These are phyloP conservation scores for Acanthamoeba culbertsoni DNA, from an alignment of 208 protist genomes.

Conservation along the genomic window DNA sequence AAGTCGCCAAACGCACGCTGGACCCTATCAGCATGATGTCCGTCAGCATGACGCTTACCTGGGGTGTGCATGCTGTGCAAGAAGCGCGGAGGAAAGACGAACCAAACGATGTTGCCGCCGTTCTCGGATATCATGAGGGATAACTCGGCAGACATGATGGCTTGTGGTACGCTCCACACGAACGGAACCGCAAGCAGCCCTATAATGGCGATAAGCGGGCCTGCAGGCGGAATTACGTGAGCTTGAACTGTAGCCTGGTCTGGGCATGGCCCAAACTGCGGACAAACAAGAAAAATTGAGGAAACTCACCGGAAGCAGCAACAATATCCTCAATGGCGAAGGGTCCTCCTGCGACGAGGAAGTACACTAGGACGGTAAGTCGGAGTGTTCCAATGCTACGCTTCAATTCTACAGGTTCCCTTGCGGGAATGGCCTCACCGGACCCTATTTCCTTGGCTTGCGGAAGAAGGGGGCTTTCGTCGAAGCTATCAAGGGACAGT, in stretches of 20 bases:
- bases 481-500: too few relatives aligned
- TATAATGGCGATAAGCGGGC: background rate
- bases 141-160: conserved; percentile 38
- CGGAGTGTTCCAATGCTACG: background rate
- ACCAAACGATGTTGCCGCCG: conserved; percentile 47
- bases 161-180: background rate
- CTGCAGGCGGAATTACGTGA: background rate
- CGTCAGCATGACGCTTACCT: background rate
- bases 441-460: too few relatives aligned
- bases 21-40: background rate
- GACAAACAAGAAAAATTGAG: background rate
- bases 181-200: background rate
- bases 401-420: background rate
- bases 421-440: too few relatives aligned
- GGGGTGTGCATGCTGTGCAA: background rate
- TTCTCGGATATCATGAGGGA: conserved; percentile 20
- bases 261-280: background rate
- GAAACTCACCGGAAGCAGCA: background rate
- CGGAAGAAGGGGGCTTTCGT: too few relatives aligned
- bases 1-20: conserved; percentile 33
- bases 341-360: background rate
- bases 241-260: background rate
- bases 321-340: background rate
- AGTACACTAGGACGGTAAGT: background rate
- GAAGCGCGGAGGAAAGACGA: background rate